These are phyloP conservation scores for Multifurca ochricompacta DNA, from an alignment of 768 basidiomycete genomes.

Conservation along the genomic window DNA sequence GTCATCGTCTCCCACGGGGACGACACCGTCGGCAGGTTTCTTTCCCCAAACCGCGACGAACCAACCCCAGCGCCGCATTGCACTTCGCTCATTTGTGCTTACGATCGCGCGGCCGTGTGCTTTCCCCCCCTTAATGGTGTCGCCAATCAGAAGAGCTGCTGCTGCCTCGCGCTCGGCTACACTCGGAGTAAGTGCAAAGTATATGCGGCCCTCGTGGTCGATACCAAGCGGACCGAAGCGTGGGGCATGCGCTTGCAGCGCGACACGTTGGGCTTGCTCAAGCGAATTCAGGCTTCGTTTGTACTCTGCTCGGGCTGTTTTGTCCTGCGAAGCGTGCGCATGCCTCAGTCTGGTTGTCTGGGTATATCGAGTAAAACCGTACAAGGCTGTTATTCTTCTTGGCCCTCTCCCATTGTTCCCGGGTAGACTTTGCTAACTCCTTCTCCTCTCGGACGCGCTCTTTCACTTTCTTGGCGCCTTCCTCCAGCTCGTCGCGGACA, in stretches of 20 bases:
- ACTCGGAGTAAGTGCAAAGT: conserved; percentile 60
- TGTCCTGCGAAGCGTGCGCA: conserved; percentile 30
- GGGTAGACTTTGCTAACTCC: conserved; percentile 48
- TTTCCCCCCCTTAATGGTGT: conserved; percentile 31
- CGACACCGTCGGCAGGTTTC: conserved; percentile 30
- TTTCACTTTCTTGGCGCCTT: conserved; percentile 46
- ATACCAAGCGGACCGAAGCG: conserved; percentile 60
- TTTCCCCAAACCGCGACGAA: conserved; percentile 71
- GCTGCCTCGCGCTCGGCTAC: conserved; percentile 46
- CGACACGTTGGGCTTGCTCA: conserved; percentile 49
- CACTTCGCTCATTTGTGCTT: conserved; percentile 41
- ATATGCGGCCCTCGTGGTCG: conserved; percentile 58
- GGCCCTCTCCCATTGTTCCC: conserved; percentile 47
- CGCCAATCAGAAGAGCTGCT: conserved; percentile 28
- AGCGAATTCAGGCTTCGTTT: conserved; percentile 41
- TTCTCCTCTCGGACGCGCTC: conserved; percentile 43
- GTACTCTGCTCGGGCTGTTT: conserved; percentile 39
- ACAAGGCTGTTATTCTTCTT: conserved; percentile 20
- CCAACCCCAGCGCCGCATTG: conserved; percentile 62
- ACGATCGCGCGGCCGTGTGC: conserved; percentile 34
- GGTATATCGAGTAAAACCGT: background rate
- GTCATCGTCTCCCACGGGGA: conserved; percentile 22
- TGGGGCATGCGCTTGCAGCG: conserved; percentile 36
- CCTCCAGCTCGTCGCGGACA: conserved; percentile 55
- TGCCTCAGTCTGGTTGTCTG: background rate